Evolutionary conservation across 2,329 filamentous ascomycete species (phyloP).

Genomic region (Phyllosticta citribraziliensis): DNA sequence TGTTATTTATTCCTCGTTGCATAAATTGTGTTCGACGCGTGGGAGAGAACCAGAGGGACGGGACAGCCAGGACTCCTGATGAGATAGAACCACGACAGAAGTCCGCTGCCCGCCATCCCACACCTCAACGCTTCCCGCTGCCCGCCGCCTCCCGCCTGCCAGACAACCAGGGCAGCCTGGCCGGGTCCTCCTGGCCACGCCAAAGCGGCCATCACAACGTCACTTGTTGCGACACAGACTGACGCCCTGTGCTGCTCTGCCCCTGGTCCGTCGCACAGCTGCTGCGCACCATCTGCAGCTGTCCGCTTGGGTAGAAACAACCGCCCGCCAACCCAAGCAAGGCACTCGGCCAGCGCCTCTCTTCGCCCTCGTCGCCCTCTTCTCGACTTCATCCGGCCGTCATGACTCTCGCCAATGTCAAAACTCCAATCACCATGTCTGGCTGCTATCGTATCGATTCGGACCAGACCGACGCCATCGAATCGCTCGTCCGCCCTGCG

Average conservation of each 20-base stretch:
- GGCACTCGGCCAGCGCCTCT: no score
- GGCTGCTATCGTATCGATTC: not conserved
- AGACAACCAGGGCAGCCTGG: no score
- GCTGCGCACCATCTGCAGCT: not conserved
- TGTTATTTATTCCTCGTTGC: not conserved
- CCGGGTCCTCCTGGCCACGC: not conserved
- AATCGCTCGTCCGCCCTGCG: no score
- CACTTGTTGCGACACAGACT: not conserved
- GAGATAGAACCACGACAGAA: not conserved
- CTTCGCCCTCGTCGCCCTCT: no score
- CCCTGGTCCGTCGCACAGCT: not conserved
- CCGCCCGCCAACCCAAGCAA: no score
- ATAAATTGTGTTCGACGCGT: not conserved
- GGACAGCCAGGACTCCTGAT: not conserved
- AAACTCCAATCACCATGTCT: not conserved
- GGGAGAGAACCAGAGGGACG: not conserved
- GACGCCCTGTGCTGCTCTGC: not conserved
- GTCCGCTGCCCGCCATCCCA: not conserved
- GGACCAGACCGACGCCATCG: not conserved
- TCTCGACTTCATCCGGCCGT: not conserved
- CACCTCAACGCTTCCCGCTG: not conserved
- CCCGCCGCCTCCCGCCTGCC: not conserved
- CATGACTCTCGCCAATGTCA: not conserved
- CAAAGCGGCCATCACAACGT: not conserved
- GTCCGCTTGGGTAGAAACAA: not conserved